Percentiles rank a stretch among this genome's conserved stretches.
Conservation (phyloP, 768 basidiomycete genomes). For the Tylopilus vinaceipallidus region DNA sequence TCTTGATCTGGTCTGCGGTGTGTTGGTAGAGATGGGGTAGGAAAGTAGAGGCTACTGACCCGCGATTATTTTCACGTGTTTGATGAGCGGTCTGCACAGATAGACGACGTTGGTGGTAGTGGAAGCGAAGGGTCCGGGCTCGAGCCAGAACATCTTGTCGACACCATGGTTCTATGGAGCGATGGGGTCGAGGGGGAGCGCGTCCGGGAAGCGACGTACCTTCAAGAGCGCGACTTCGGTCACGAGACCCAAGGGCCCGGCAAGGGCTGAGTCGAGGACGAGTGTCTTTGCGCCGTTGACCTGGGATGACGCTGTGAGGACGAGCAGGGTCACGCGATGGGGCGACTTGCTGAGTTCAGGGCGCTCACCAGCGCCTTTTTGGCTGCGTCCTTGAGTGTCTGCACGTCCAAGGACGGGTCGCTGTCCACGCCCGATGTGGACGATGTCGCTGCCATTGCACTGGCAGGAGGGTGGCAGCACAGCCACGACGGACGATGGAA, state of each 20-base stretch:
- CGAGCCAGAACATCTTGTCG: conserved; percentile 99
- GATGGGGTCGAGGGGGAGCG: conserved; percentile 7
- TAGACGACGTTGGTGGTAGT: conserved; percentile 90
- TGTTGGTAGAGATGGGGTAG: conserved; percentile 21
- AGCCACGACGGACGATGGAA: conserved; percentile 33
- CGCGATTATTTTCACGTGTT: conserved; percentile 84
- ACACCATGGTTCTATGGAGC: conserved; percentile 89
- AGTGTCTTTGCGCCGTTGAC: conserved; percentile 95
- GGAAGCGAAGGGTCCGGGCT: conserved; percentile 79
- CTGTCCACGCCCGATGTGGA: conserved; percentile 32
- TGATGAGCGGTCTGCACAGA: conserved; percentile 85
- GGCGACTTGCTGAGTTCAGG: conserved; percentile 65
- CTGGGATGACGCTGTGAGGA: conserved; percentile 37
- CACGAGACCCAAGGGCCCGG: conserved; percentile 92
- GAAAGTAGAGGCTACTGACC: conserved; percentile 46
- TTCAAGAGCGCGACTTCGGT: conserved; percentile 92
- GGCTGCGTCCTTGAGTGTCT: conserved; percentile 71
- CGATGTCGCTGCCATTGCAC: conserved; percentile 29
- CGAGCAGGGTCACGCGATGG: not conserved
- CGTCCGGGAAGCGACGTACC: conserved; percentile 41
- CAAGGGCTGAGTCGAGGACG: conserved; percentile 83
- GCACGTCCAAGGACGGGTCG: conserved; percentile 53
- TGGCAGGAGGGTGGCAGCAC: conserved; percentile 18
- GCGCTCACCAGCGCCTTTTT: conserved; percentile 81
- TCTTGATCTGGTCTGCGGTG: conserved; percentile 83